Percentiles rank a stretch among this genome's conserved stretches.
phyloP scores from a whole-genome alignment of 2,329 filamentous ascomycete genomes.

The Neofusicoccum parvum region DNA sequence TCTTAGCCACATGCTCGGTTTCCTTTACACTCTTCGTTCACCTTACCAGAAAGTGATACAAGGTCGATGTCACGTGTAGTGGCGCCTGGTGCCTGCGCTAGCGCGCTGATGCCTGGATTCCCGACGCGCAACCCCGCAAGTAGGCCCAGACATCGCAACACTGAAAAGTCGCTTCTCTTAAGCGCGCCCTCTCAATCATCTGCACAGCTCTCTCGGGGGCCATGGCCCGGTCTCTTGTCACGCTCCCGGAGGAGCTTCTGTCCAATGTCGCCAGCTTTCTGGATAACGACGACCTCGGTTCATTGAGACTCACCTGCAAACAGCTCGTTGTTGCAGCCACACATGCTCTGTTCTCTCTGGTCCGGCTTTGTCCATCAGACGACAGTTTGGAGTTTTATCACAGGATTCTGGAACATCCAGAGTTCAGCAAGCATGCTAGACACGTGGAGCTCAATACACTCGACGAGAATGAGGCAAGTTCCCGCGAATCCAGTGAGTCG shows the following conservation, averaged over 20 bases:
- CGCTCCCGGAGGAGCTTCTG: slow-evolving; percentile 1
- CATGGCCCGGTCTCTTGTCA: not conserved
- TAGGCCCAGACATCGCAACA: not conserved
- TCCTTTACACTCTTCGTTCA: no score
- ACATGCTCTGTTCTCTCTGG: not conserved
- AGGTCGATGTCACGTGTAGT: not conserved
- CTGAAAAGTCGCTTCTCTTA: not conserved
- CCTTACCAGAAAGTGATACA: no score
- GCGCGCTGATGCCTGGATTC: not conserved
- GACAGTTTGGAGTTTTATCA: not conserved
- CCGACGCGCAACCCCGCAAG: not conserved
- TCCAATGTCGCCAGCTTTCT: not conserved
- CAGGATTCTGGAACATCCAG: not conserved
- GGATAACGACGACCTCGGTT: not conserved
- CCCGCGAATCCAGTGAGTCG: no score
- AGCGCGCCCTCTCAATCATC: not conserved
- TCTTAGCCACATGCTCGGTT: no score
- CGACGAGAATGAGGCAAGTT: not conserved
- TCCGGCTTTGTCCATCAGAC: not conserved
- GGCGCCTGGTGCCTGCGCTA: not conserved
- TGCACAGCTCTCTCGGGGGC: not conserved
- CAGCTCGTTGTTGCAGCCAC: not conserved
- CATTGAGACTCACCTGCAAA: not conserved
- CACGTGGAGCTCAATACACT: not conserved
- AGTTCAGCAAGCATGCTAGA: not conserved